phyloP scores from a whole-genome alignment of 805 yeast genomes.

The Saccharomycopsis fibuligera region DNA sequence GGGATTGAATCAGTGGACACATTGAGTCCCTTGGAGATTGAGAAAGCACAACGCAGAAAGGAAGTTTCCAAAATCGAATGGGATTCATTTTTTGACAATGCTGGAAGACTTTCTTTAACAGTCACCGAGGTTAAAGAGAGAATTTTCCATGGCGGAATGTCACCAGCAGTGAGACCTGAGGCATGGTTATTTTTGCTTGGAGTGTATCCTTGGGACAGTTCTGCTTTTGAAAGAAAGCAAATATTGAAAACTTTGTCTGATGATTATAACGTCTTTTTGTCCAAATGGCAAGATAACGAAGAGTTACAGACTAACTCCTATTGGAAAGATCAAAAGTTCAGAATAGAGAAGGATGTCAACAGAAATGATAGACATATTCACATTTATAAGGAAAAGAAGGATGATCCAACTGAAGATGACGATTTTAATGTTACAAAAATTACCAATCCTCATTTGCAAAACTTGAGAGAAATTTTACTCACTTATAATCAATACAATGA shows the following conservation, averaged over 20 bases:
- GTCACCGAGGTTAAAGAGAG: slow-evolving; percentile 71
- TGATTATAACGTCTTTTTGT: slow-evolving; percentile 54
- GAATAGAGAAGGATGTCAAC: slow-evolving; percentile 90
- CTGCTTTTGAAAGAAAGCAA: slow-evolving; percentile 58
- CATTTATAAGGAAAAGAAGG: slow-evolving; percentile 41
- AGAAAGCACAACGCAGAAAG: slow-evolving; percentile 53
- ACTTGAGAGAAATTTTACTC: slow-evolving; percentile 68
- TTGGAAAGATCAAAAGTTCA: slow-evolving; percentile 83
- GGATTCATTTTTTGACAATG: slow-evolving; percentile 73
- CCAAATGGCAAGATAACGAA: slow-evolving; percentile 49
- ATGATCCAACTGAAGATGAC: slow-evolving; percentile 45
- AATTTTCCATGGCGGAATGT: slow-evolving; percentile 86
- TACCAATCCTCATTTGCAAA: slow-evolving; percentile 66
- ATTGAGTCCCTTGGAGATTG: slow-evolving; percentile 53
- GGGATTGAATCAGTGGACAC: slow-evolving; percentile 47
- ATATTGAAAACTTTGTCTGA: slow-evolving; percentile 48
- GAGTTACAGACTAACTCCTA: slow-evolving; percentile 51
- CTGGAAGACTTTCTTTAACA: slow-evolving; percentile 71
- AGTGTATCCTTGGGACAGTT: slow-evolving; percentile 86
- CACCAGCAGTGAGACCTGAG: slow-evolving; percentile 49
- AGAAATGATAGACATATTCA: slow-evolving; percentile 80
- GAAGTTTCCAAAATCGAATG: slow-evolving; percentile 71
- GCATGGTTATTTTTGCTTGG: slow-evolving; percentile 86
- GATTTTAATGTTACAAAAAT: slow-evolving; percentile 35
- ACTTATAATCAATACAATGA: slow-evolving; percentile 81